Conservation (phyloP, 148 eudicot genomes). For the Nepenthes mirabilis region DNA sequence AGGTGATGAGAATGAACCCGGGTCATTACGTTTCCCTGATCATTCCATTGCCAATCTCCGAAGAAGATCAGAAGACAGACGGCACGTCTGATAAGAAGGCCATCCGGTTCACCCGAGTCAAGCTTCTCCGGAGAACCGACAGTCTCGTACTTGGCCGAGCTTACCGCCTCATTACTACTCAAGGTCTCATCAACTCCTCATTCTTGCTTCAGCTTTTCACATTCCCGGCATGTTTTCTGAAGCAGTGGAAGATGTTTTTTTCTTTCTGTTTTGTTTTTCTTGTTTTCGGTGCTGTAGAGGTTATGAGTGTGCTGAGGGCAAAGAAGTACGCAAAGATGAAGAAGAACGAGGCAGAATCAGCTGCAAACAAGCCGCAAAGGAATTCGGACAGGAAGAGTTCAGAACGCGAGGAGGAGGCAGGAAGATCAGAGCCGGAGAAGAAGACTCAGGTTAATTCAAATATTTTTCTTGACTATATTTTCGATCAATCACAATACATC, state of each 20-base stretch:
- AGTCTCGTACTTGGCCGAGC: slow-evolving; percentile 74
- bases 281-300: slow-evolving; percentile 34
- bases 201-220: background rate
- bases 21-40: slow-evolving; percentile 87
- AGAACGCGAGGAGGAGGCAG: slow-evolving; percentile 16
- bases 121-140: slow-evolving; percentile 80
- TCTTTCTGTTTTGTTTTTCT: too few species aligned
- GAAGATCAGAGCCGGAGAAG: slow-evolving; percentile 4
- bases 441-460: slow-evolving; percentile 31
- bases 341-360: slow-evolving; percentile 29
- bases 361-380: slow-evolving; percentile 15
- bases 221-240: background rate
- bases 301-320: slow-evolving; percentile 67
- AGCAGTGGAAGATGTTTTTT: background rate
- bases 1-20: slow-evolving; percentile 81
- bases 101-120: slow-evolving; percentile 65
- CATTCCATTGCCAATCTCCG: slow-evolving; percentile 41
- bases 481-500: background rate
- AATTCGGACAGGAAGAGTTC: slow-evolving; percentile 19
- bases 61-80: background rate
- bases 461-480: background rate
- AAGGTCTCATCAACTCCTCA: slow-evolving; percentile 30
- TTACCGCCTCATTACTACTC: slow-evolving; percentile 79
- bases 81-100: slow-evolving; percentile 15
- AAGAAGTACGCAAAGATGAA: slow-evolving; percentile 66